phyloP scores from a whole-genome alignment of 176 grass and related monocot genomes.

The Lolium rigidum region DNA sequence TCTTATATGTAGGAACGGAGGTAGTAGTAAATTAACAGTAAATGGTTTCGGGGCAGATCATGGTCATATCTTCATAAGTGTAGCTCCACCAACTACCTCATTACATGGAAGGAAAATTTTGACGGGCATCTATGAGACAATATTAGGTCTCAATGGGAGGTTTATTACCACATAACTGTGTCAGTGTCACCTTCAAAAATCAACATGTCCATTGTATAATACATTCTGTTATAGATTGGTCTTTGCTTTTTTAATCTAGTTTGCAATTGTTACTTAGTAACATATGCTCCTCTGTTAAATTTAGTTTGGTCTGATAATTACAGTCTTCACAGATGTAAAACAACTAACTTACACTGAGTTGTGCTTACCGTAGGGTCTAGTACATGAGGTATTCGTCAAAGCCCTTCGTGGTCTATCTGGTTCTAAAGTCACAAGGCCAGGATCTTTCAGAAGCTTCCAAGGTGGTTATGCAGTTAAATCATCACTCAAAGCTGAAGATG shows the following conservation, averaged over 20 bases:
- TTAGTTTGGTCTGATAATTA: conserved; percentile 28
- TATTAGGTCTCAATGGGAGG: conserved; percentile 22
- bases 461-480: conserved; percentile 99
- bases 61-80: conserved; percentile 20
- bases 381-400: conserved; percentile 93
- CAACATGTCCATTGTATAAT: conserved; percentile 13
- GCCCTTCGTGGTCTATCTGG: conserved; percentile 92
- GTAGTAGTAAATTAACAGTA: background rate
- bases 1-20: too few relatives aligned
- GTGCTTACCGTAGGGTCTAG: conserved; percentile 64
- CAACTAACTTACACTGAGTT: conserved; percentile 16
- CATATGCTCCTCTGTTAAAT: background rate
- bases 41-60: background rate
- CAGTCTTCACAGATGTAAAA: background rate
- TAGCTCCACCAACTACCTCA: background rate
- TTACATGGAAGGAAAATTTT: conserved; percentile 2
- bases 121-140: background rate
- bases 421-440: conserved; percentile 93
- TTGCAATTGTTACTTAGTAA: conserved; percentile 1
- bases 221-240: conserved; percentile 5
- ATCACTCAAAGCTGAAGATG: conserved; percentile 99
- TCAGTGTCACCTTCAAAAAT: background rate
- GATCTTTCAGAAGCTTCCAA: conserved; percentile 84
- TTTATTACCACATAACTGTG: background rate
- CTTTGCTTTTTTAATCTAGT: conserved; percentile 17